Evolutionary conservation across 192 early-diverging fungal species (phyloP), one percentile per base, ranked within the genome.

Genomic region (Rhizophagus prolifer): DNA sequence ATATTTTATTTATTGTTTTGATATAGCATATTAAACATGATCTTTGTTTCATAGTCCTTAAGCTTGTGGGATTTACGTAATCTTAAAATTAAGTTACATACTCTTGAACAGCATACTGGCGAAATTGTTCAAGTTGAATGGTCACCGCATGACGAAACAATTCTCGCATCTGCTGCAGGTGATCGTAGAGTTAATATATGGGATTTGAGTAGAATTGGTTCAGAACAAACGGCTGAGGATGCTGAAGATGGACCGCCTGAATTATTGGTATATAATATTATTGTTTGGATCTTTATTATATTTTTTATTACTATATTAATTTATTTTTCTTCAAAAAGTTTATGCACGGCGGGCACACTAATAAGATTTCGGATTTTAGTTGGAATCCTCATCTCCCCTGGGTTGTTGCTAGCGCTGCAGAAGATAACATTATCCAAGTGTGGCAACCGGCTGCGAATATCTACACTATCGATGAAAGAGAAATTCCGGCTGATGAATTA

Each of bases 161-260:
- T 98, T 50, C 86, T 99, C 67, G 96, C 95, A 7, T 93, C 93
- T n/a, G 95, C 95, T 13, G 89, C 90, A 79, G 91, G 90, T 41
- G 96, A 98, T 85, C 89, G 96, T 36, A 85, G 97, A 21, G 88
- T 98, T 71, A 91, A 94, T 74, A 91, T 99, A 14, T 99, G 97
- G 97, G 97, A 99, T 79, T 77, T 97, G 77, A 91, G 89, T 65
- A 86, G 94, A 25, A 98, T 99, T 79, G 97, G 96, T 64, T 93
- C 96, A 76, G 96, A 97, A 81, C 96, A 97, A 83, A 90, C 92
- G 0, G 85, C 95, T 9, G 95, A 98, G 79, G 96, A 99, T 85
- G 94, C 94, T n/a, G 96, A 97, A 81, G 95, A 97, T 79, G 96
- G 96, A 10, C 96, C 96, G 38, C 96, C 97, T 9, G 97, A 99